Percentiles rank a stretch among this genome's conserved stretches.
These are phyloP conservation scores for Zoysia matrella DNA, from an alignment of 202 grass and related monocot species.

Conservation along the genomic window DNA sequence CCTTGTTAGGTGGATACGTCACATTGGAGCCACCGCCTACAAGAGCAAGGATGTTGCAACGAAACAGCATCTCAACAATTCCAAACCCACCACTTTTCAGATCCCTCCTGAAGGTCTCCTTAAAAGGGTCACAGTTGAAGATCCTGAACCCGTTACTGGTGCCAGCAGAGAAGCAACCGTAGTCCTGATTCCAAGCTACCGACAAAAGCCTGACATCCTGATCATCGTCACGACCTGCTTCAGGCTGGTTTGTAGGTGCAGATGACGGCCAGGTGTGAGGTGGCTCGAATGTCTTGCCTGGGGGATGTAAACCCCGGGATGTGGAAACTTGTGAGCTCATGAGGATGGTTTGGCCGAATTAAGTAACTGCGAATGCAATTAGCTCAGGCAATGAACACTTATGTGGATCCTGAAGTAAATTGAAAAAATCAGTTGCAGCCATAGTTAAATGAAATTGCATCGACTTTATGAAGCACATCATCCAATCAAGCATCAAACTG, in stretches of 20 bases:
- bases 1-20: slow-evolving; percentile 77
- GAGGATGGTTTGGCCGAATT: neutral
- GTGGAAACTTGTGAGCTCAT: slow-evolving; percentile 82
- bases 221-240: slow-evolving; percentile 44
- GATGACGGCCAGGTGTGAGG: slow-evolving; percentile 50
- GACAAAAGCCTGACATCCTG: slow-evolving; percentile 71
- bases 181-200: slow-evolving; percentile 90
- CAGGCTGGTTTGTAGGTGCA: slow-evolving; percentile 40
- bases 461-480: neutral
- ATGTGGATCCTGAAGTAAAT: slow-evolving; percentile 1
- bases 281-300: slow-evolving; percentile 54
- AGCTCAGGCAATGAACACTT: neutral
- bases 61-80: slow-evolving; percentile 89
- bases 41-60: slow-evolving; percentile 88
- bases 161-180: slow-evolving; percentile 76
- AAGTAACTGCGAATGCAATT: neutral
- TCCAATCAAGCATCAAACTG: neutral
- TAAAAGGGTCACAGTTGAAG: slow-evolving; percentile 80
- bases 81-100: slow-evolving; percentile 81
- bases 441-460: neutral
- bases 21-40: slow-evolving; percentile 72
- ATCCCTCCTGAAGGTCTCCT: slow-evolving; percentile 93
- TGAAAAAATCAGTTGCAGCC: slow-evolving; percentile 5
- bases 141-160: slow-evolving; percentile 89
- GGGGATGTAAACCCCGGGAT: slow-evolving; percentile 43